Conservation (phyloP, 805 yeast species). For the Starmerella asiatica region DNA sequence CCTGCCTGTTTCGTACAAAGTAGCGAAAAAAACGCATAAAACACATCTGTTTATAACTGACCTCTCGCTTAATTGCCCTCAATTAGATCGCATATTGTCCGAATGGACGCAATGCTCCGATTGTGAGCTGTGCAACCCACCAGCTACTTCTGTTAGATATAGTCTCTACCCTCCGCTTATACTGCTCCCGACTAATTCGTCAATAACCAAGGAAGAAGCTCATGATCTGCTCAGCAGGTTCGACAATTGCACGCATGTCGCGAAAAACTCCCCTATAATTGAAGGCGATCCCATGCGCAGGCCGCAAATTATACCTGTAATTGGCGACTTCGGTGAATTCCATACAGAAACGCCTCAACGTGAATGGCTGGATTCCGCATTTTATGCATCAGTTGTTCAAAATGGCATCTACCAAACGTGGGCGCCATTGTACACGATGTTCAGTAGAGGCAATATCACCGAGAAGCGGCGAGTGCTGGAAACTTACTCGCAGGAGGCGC, state of each 20-base stretch:
- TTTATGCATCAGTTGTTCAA: conserved; percentile 62
- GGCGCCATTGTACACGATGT: conserved; percentile 82
- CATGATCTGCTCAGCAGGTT: conserved; percentile 14
- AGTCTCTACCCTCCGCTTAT: conserved; percentile 56
- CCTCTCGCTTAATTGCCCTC: neutral
- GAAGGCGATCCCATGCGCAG: conserved; percentile 44
- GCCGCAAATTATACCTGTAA: conserved; percentile 49
- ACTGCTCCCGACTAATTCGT: conserved; percentile 38
- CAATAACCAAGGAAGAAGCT: neutral
- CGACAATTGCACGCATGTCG: conserved; percentile 42
- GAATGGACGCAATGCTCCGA: conserved; percentile 3
- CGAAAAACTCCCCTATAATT: conserved; percentile 54
- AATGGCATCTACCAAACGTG: conserved; percentile 67
- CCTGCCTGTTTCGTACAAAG: neutral
- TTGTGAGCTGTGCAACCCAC: conserved; percentile 6
- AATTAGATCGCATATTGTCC: neutral
- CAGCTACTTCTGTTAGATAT: conserved; percentile 26
- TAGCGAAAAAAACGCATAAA: conserved; percentile 2
- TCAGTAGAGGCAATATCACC: conserved; percentile 71
- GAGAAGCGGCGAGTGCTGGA: conserved; percentile 56
- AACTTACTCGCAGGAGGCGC: conserved; percentile 11
- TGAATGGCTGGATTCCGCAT: conserved; percentile 37
- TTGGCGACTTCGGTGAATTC: conserved; percentile 49
- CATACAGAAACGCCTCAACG: conserved; percentile 27
- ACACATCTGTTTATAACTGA: conserved; percentile 6